Evolutionary conservation across 257 asterid genomes (phyloP), one percentile per base, ranked within the genome.

Genomic region (Primulina huaijiensis): DNA sequence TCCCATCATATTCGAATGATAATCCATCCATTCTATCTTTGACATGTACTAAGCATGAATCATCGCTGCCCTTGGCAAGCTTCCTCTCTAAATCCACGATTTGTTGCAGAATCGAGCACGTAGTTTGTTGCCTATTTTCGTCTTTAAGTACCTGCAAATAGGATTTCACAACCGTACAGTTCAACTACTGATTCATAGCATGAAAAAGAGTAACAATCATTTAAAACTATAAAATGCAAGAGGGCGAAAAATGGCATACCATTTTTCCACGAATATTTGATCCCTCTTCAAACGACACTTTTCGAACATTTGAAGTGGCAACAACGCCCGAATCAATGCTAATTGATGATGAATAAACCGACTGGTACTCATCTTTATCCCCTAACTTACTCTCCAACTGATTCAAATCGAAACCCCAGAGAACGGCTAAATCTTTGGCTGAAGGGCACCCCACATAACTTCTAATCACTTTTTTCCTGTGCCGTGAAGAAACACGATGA

Each of bases 361-460:
- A 73, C 27, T n/a, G n/a, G n/a, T n/a, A n/a, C n/a, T n/a, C n/a
- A n/a, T n/a, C n/a, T n/a, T 65, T 71, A 8, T 66, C 69, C 17
- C 31, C 10, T 52, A 30, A 50, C 19, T 56, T 46, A n/a, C 53
- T 65, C 46, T 77, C 81, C 68, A 81, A 65, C 60, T 77, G 72
- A 59, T 78, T 78, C 72, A 75, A 72, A 57, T 84, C 72, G 58
- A 89, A 76, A 33, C 94, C 95, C 98, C 96, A 92, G 40, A 85
- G 63, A 8, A 74, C 86, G 0, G 95, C 92, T 20, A 92, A 79
- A 29, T 92, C 91, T 53, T 70, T 83, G 7, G 97, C 96, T 62
- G 95, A 81, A 72, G 98, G 98, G 77, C 92, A 90, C n/a, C 98
- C 98, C 25, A 72, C 56, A 69, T 78, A 92, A 67, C 85, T 77